Conservation (phyloP, 345 rosid genomes). For the Adansonia digitata region DNA sequence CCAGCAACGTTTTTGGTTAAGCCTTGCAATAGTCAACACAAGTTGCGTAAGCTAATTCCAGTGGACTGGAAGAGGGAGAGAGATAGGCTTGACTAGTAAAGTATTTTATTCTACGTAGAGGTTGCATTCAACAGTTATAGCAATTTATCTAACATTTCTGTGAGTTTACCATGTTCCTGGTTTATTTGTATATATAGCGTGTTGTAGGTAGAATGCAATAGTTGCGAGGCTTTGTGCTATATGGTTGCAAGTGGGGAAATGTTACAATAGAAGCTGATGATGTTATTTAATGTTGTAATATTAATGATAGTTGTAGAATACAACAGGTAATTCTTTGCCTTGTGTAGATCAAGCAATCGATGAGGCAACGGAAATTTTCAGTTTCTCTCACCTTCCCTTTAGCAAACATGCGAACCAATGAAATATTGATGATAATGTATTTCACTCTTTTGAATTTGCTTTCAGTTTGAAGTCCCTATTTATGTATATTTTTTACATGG, state of each 20-base stretch:
- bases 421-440: too few relatives aligned
- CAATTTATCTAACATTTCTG: slow-evolving; percentile 4
- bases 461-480: too few relatives aligned
- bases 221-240: slow-evolving; percentile 7
- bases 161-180: background rate
- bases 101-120: background rate
- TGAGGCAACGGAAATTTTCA: slow-evolving; percentile 9
- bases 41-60: slow-evolving; percentile 34
- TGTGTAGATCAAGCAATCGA: slow-evolving; percentile 30
- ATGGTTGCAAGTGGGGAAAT: background rate
- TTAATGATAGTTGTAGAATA: slow-evolving; percentile 17
- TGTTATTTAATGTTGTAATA: too few relatives aligned
- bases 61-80: slow-evolving; percentile 29
- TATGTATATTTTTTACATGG: too few relatives aligned
- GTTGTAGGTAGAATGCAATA: slow-evolving; percentile 14
- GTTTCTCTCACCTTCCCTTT: background rate
- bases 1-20: slow-evolving; percentile 40
- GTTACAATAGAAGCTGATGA: too few relatives aligned
- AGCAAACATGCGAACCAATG: too few relatives aligned
- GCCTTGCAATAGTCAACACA: slow-evolving; percentile 37
- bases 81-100: slow-evolving; percentile 26
- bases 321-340: slow-evolving; percentile 43
- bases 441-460: too few relatives aligned
- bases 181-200: slow-evolving; percentile 29
- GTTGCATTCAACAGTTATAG: slow-evolving; percentile 4